Percentiles rank a stretch among this genome's conserved stretches.
Evolutionary conservation across 108 stramenopile genomes (phyloP).

Genomic region (Skeletonema menzelii): DNA sequence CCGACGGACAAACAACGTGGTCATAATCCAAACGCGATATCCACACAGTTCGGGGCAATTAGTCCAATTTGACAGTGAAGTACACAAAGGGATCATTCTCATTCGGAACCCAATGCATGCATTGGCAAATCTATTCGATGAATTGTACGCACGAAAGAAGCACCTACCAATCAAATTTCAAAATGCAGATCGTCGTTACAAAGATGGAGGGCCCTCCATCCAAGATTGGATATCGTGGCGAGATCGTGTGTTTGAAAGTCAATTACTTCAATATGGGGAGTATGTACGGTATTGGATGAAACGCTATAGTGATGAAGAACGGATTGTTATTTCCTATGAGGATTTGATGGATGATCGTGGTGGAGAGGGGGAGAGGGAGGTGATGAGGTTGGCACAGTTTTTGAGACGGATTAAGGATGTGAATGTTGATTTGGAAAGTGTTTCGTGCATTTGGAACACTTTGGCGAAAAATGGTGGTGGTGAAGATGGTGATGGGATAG

Average conservation of each 20-base stretch:
- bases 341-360: slow-evolving; percentile 2
- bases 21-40: slow-evolving; percentile 12
- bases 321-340: slow-evolving; percentile 12
- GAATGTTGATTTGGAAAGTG: slow-evolving; percentile 5
- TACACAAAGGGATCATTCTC: background rate
- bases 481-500: background rate
- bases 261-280: background rate
- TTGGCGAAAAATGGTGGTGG: background rate
- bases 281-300: slow-evolving; percentile 17
- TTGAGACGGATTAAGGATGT: background rate
- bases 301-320: background rate
- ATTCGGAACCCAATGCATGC: slow-evolving; percentile 18
- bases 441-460: slow-evolving; percentile 6
- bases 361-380: slow-evolving; percentile 2
- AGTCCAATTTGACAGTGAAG: background rate
- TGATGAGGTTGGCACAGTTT: slow-evolving; percentile 2
- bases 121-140: slow-evolving; percentile 7
- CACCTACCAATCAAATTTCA: slow-evolving; percentile 18
- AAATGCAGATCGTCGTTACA: background rate
- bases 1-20: background rate
- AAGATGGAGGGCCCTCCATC: background rate
- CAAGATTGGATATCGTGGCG: slow-evolving; percentile 25
- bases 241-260: slow-evolving; percentile 1
- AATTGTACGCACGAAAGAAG: slow-evolving; percentile 6
- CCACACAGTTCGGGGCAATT: slow-evolving; percentile 10